Evolutionary conservation across 1,139 yeast genomes (phyloP), one percentile per base, ranked within the genome.

Genomic region (Pichia sp.): DNA sequence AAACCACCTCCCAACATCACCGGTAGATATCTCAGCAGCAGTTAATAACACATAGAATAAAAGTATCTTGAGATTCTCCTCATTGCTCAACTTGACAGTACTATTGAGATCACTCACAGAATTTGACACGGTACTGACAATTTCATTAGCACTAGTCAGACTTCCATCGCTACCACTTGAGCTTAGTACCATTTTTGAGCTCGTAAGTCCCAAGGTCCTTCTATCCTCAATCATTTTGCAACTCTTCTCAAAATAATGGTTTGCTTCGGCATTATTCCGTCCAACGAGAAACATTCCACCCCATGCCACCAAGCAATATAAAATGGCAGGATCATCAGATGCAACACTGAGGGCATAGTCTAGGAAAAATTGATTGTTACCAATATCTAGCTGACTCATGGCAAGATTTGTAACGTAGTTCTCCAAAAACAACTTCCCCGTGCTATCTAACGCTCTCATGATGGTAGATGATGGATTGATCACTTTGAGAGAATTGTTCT

Each of bases 241-340:
- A 19, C 51, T 34, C 18, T 46, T 50, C 23, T 41, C 30, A 27
- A 49, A 44, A 41, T 56, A 57, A 27, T 35, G 25, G 11, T 42
- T 33, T 2, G 59, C 55, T 5, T 40, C 25, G 22, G 43, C 39
- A 41, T 50, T 49, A 14, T 47, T 41, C 9, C 52, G 32, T 3
- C 60, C 60, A 15, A 56, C 37, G 18, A 58, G 33, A 33, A 55
- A 53, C 54, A 60, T 52, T 1, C 64, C 69, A 15, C 70, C 70
- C 76, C 76, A 71, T 2, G 71, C 69, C 1, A 72, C 70, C 13
- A 70, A 47, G 2, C 69, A 70, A 44, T 66, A 59, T 35, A 67
- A 55, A 11, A 52, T 45, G 6, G 66, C 52, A 9, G 37, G 30
- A 36, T 68, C 66, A 7, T 56, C 52, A 11, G 60, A 48, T 3